Evolutionary conservation across 352 stramenopile genomes (phyloP).

Genomic region (Phytopythium litorale): DNA sequence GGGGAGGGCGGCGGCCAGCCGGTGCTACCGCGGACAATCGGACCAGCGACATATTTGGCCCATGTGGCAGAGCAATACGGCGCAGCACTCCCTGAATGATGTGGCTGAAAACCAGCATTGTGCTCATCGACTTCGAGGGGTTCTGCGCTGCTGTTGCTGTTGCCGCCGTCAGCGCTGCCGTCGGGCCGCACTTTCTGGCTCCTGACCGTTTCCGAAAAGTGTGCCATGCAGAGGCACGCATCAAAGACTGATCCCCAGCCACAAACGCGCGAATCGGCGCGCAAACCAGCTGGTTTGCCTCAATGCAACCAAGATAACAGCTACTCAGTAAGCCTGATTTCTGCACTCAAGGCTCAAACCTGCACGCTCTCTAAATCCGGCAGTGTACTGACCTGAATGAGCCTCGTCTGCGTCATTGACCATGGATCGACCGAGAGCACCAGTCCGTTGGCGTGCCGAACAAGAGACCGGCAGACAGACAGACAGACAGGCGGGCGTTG

Average conservation of each 20-base stretch:
- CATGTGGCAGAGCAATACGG: neutral
- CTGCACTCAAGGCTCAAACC: neutral
- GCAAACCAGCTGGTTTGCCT: constrained; percentile 1
- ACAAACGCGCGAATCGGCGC: neutral
- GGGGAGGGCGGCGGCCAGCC: neutral
- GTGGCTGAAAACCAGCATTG: neutral
- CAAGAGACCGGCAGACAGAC: constrained; percentile 1
- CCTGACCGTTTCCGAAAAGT: constrained; percentile 3
- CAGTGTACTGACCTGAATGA: neutral
- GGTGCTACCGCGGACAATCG: neutral
- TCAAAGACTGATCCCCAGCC: neutral
- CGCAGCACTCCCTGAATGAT: neutral
- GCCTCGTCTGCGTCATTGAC: neutral
- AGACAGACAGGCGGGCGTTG: neutral
- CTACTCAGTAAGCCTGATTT: neutral
- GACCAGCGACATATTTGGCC: neutral
- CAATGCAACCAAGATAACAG: neutral
- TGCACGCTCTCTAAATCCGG: no score
- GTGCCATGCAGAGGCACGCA: neutral
- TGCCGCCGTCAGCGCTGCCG: neutral
- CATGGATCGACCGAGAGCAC: neutral
- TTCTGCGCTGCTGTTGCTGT: neutral
- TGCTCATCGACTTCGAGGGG: neutral
- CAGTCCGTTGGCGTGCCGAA: neutral
- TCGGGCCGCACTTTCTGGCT: neutral